A percentile compares a stretch with the other conserved stretches of the same genome.
Evolutionary conservation across 148 eudicot species (phyloP).

Genomic region (Dianthus caryophyllus): DNA sequence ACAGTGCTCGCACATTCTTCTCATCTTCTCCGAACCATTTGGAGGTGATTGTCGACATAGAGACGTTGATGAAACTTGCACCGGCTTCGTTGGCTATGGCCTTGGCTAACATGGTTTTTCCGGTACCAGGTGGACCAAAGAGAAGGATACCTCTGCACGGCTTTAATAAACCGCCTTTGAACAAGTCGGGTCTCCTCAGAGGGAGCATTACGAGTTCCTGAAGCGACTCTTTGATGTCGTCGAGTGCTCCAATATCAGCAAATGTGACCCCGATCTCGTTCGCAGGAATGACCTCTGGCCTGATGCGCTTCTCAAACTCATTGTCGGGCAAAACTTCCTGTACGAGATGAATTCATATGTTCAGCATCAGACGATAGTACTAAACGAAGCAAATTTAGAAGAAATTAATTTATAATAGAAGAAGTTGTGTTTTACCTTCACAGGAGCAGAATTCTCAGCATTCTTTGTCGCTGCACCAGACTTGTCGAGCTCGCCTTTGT

Average conservation of each 20-base stretch:
- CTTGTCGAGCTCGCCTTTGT: constrained; percentile 57
- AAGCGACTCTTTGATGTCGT: constrained; percentile 79
- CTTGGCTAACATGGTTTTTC: constrained; percentile 92
- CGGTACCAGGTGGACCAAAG: constrained; percentile 96
- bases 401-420: constrained; percentile 40
- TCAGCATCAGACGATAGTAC: constrained; percentile 12
- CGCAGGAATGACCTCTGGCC: constrained; percentile 91
- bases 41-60: constrained; percentile 95
- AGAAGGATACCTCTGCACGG: constrained; percentile 88
- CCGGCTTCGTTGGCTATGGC: constrained; percentile 98
- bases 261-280: constrained; percentile 79
- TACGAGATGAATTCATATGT: constrained; percentile 1
- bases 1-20: constrained; percentile 86
- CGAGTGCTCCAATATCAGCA: constrained; percentile 75
- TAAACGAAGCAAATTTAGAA: constrained; percentile 20
- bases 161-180: constrained; percentile 91
- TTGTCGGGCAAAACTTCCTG: constrained; percentile 88
- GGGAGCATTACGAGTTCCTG: constrained; percentile 95
- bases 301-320: constrained; percentile 84
- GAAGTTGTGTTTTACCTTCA: constrained; percentile 30
- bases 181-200: constrained; percentile 80
- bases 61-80: constrained; percentile 91
- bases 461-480: constrained; percentile 45
- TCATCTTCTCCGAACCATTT: constrained; percentile 99
- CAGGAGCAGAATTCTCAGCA: constrained; percentile 50